phyloP scores from a whole-genome alignment of 495 filamentous ascomycete genomes.

The Opeltia flavorubescens region DNA sequence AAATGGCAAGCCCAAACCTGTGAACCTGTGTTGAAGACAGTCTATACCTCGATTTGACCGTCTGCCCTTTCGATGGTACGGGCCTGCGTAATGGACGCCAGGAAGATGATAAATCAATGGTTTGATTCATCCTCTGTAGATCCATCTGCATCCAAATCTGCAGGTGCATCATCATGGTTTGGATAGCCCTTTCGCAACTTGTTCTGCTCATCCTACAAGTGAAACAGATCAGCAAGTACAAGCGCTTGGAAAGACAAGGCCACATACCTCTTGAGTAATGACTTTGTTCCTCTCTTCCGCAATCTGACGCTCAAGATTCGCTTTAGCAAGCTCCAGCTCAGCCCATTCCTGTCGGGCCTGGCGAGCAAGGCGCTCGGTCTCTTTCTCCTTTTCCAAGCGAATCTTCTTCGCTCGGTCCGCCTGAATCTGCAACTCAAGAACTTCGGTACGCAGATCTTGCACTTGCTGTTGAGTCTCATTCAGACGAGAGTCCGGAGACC shows the following conservation, averaged over 20 bases:
- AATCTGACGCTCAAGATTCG: constrained; percentile 1
- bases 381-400: neutral
- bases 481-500: neutral
- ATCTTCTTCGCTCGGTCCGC: neutral
- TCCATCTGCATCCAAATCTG: too few species aligned
- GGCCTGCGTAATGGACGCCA: too few species aligned
- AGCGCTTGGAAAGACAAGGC: neutral
- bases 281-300: neutral
- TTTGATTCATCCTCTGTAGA: too few species aligned
- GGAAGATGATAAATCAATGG: too few species aligned
- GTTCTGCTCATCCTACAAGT: neutral
- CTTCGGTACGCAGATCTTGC: neutral
- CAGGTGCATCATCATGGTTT: neutral
- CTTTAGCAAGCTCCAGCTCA: neutral
- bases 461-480: neutral
- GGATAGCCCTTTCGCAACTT: neutral
- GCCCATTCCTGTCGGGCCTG: neutral
- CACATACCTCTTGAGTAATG: neutral
- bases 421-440: neutral
- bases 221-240: neutral
- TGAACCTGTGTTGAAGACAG: too few species aligned
- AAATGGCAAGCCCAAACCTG: too few species aligned
- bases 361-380: neutral
- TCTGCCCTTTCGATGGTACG: too few species aligned
- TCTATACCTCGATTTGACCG: too few species aligned